Conservation (phyloP, 805 yeast genomes). For the Candida odintsovae region DNA sequence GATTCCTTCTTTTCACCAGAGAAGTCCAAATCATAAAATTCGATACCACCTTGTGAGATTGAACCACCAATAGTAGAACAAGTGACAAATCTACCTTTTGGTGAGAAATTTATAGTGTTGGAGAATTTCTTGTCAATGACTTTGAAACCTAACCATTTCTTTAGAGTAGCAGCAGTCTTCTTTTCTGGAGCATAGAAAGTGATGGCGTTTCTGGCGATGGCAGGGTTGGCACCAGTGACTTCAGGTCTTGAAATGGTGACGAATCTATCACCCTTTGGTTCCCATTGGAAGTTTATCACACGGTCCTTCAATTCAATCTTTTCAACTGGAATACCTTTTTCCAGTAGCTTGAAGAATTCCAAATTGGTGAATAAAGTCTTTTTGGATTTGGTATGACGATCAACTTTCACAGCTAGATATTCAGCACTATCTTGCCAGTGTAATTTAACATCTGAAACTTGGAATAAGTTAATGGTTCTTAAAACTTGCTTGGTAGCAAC, state of each 20-base stretch:
- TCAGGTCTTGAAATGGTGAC: constrained; percentile 65
- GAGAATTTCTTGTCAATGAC: constrained; percentile 54
- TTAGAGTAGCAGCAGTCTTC: constrained; percentile 35
- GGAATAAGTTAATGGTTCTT: constrained; percentile 90
- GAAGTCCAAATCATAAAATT: constrained; percentile 80
- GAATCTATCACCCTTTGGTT: constrained; percentile 86
- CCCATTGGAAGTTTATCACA: constrained; percentile 90
- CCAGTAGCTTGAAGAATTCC: constrained; percentile 83
- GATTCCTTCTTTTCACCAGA: constrained; percentile 58
- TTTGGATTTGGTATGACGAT: constrained; percentile 92
- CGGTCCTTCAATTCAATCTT: constrained; percentile 89
- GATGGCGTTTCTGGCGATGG: constrained; percentile 59
- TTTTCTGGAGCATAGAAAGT: constrained; percentile 83
- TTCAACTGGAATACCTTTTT: constrained; percentile 91
- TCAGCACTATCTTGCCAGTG: constrained; percentile 92
- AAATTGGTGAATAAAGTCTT: constrained; percentile 87
- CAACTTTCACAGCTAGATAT: constrained; percentile 87
- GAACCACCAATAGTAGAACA: constrained; percentile 40
- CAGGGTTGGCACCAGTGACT: constrained; percentile 46
- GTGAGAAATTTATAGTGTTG: constrained; percentile 81
- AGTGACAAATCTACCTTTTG: constrained; percentile 82
- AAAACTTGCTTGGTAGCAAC: constrained; percentile 76
- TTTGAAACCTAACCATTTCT: constrained; percentile 55
- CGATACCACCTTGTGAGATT: constrained; percentile 56
- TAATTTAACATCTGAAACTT: constrained; percentile 83